Percentiles rank a stretch among this genome's conserved stretches.
These are phyloP conservation scores for Tritrichomonas foetus DNA, from an alignment of 208 protist species.

Conservation along the genomic window DNA sequence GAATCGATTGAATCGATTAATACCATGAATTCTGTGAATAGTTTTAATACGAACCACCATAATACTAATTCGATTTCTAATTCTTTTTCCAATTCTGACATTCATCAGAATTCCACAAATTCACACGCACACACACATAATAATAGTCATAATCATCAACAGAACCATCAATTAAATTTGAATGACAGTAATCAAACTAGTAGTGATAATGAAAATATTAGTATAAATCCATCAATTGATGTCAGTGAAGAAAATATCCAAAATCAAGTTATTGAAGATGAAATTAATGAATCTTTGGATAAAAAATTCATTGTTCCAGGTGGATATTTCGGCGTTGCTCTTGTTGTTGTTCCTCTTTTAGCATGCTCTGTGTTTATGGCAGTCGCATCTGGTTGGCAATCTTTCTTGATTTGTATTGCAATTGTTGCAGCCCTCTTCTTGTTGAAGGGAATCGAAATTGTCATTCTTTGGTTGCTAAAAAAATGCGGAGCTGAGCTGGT, in stretches of 20 bases:
- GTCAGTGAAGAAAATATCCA: neutral
- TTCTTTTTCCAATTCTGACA: too few species aligned
- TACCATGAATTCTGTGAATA: too few species aligned
- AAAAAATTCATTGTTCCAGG: neutral
- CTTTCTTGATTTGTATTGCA: neutral
- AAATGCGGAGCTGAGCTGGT: too few species aligned
- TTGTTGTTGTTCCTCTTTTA: neutral
- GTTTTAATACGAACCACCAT: too few species aligned
- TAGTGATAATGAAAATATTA: too few species aligned
- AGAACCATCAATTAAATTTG: neutral
- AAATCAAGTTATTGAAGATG: neutral
- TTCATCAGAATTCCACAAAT: too few species aligned
- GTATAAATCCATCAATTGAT: too few species aligned
- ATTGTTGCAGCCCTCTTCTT: neutral
- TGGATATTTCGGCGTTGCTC: neutral
- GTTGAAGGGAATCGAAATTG: neutral
- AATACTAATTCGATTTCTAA: too few species aligned
- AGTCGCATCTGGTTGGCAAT: neutral
- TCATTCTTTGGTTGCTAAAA: too few species aligned
- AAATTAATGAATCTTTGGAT: neutral
- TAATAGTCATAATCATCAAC: neutral
- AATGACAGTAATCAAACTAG: neutral
- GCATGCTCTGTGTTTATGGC: neutral
- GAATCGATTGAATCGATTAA: too few species aligned
- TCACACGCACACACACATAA: too few species aligned